Evolutionary conservation across 306 rosid species (phyloP).

Genomic region (Acacia crassicarpa): DNA sequence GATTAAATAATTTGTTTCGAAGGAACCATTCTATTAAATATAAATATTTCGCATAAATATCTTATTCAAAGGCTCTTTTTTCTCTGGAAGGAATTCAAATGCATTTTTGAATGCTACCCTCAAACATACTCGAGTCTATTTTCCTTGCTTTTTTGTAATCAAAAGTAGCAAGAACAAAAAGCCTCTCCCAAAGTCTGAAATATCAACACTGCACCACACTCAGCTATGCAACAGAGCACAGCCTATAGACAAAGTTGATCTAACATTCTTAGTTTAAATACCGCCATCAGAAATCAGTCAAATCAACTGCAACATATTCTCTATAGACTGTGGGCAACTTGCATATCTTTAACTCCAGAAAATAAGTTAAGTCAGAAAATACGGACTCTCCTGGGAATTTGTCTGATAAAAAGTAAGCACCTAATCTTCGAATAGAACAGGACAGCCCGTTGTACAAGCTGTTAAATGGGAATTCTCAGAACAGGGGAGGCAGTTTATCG

Average conservation of each 20-base stretch:
- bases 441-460: neutral
- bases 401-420: constrained; percentile 2
- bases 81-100: neutral
- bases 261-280: neutral
- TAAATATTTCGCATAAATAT: neutral
- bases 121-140: neutral
- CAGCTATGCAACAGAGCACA: neutral
- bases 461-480: neutral
- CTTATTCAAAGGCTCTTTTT: neutral
- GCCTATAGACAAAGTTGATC: too few relatives aligned
- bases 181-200: neutral
- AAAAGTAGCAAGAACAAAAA: neutral
- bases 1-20: neutral
- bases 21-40: neutral
- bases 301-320: neutral
- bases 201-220: neutral
- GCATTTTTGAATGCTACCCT: neutral
- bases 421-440: constrained; percentile 1
- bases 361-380: neutral
- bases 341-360: neutral
- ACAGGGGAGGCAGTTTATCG: constrained; percentile 44
- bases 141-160: neutral
- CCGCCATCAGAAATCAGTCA: neutral
- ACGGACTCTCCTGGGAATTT: neutral
- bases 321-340: neutral